Conservation (phyloP, 83 land plant genomes). For the Larix sibirica region DNA sequence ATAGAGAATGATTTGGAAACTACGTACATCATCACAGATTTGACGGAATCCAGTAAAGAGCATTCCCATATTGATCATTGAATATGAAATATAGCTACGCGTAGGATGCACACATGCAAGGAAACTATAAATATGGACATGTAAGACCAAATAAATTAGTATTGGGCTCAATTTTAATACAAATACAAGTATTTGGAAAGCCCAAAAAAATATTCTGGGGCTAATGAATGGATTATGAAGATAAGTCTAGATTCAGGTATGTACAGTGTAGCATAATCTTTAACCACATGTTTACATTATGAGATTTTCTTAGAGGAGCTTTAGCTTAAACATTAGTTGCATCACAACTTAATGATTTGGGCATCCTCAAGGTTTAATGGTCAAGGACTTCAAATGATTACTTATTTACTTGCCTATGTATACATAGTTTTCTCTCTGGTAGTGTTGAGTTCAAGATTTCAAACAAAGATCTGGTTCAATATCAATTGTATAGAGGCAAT, state of each 20-base stretch:
- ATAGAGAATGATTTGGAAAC: background rate
- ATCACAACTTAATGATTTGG: background rate
- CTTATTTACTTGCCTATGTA: background rate
- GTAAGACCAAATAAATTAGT: background rate
- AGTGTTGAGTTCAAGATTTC: background rate
- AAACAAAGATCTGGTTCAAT: background rate
- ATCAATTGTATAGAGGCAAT: no score
- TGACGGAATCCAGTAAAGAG: background rate
- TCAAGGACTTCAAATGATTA: background rate
- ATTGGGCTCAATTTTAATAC: background rate
- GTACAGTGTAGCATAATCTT: background rate
- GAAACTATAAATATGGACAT: background rate
- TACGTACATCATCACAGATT: background rate
- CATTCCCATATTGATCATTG: background rate
- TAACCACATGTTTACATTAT: background rate
- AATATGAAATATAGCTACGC: background rate
- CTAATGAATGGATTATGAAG: background rate
- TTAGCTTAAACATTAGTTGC: background rate
- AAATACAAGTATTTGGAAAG: background rate
- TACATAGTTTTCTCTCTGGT: background rate
- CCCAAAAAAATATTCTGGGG: background rate
- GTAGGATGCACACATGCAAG: background rate
- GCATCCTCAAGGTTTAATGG: background rate
- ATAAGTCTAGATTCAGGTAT: background rate
- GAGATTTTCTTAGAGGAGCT: background rate